Evolutionary conservation across 2,329 filamentous ascomycete species (phyloP), one percentile per base, ranked within the genome.

Genomic region (Coleophoma crateriformis): DNA sequence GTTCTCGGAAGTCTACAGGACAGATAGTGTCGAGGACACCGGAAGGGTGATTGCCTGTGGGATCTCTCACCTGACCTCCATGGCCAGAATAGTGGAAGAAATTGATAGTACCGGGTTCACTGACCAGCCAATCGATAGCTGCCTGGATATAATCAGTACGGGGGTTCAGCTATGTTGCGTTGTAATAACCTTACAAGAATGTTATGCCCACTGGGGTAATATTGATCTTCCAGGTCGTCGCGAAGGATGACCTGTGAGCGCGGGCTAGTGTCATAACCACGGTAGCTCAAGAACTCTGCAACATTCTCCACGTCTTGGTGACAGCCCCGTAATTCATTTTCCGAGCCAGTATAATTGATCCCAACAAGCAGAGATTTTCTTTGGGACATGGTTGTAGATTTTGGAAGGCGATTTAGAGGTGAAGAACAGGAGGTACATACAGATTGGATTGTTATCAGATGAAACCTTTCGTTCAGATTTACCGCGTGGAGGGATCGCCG

Each of bases 31-130:
- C 74, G 50, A 78, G 71, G 47, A 71, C 63, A 43, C 64, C 71
- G 45, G 65, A 68, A 37, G 58, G 61, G 44, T 64, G 58, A 51
- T 65, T 61, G 3, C 71, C 71, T n/a, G 72, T 68, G 1, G 64
- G 61, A 49, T 76, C 71, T 13, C 61, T 62, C 19, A 79, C 71
- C 61, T 79, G 77, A 39, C 78, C 74, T 47, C 79, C 79, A 53
- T 83, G 79, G 1, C 79, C 79, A 0, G 75, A 78, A 55, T 82
- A 83, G 54, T 79, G 78, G 45, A 82, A 61, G 67, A 80, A 82
- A 15, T 76, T 64, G 8, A 67, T 71, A 49, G 75, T 76, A 10
- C 73, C 72, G 0, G 78, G 74, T 48, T 76, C 71, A 22, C 66
- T 70, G 41, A 81, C 73, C 2, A 83, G 71, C 79, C 79, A 82